These are phyloP conservation scores for Spathaspora passalidarum DNA, from an alignment of 805 yeast species.

Conservation along the genomic window DNA sequence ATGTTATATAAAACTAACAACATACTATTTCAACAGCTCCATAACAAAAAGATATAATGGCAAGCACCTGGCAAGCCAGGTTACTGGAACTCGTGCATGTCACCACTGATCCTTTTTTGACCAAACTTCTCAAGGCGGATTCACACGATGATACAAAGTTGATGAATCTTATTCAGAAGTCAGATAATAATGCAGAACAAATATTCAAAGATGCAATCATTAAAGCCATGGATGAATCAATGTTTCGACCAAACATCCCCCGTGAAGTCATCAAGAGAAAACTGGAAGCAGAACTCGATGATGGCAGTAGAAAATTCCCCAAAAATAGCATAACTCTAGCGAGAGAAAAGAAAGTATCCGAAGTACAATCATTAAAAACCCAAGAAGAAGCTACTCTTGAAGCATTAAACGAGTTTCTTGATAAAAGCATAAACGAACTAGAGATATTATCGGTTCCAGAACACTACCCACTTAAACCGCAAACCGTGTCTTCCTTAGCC, in stretches of 20 bases:
- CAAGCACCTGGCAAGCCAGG: conserved; percentile 8
- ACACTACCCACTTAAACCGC: conserved; percentile 39
- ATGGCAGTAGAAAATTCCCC: not conserved
- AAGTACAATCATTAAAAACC: conserved; percentile 12
- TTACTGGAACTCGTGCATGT: conserved; percentile 9
- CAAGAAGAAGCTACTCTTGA: conserved; percentile 9
- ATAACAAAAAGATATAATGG: not conserved
- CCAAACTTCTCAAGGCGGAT: conserved; percentile 3
- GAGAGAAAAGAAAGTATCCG: conserved; percentile 7
- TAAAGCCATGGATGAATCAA: conserved; percentile 7
- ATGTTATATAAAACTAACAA: too few species aligned
- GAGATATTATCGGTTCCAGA: conserved; percentile 41
- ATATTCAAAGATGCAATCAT: conserved; percentile 8
- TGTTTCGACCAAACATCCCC: conserved; percentile 8
- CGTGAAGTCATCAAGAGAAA: conserved; percentile 6
- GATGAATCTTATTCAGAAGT: not conserved
- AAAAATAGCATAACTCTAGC: conserved; percentile 1
- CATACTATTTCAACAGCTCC: too few species aligned
- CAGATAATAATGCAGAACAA: conserved; percentile 7
- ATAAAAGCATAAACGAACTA: conserved; percentile 25
- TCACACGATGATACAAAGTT: conserved; percentile 2
- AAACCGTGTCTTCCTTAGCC: conserved; percentile 59
- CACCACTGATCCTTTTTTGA: conserved; percentile 8
- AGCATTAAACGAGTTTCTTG: conserved; percentile 17
- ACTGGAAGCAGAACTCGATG: conserved; percentile 4